Conservation (phyloP, 768 basidiomycete species). For the Russula abietina region DNA sequence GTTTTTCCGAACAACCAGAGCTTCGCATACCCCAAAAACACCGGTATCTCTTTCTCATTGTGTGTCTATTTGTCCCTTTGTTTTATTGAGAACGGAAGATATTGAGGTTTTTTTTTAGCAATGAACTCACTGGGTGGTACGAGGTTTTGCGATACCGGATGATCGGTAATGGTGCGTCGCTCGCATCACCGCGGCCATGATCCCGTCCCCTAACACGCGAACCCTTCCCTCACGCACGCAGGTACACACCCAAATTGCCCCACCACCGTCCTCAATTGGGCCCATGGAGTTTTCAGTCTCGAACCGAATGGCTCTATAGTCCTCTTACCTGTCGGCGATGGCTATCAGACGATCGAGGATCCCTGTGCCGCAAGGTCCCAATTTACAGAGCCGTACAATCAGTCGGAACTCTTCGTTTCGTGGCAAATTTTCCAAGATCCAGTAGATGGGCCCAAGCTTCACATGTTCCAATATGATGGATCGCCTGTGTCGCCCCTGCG, state of each 20-base stretch:
- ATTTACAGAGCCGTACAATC: slow-evolving; percentile 79
- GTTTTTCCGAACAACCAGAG: slow-evolving; percentile 76
- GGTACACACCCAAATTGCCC: no score
- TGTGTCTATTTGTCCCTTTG: slow-evolving; percentile 37
- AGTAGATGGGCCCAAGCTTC: slow-evolving; percentile 56
- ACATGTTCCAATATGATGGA: slow-evolving; percentile 75
- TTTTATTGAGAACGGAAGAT: background rate
- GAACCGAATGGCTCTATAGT: slow-evolving; percentile 70
- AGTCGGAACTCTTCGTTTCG: slow-evolving; percentile 53
- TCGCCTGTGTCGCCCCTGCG: slow-evolving; percentile 66
- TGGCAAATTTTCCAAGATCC: slow-evolving; percentile 77
- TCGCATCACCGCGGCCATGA: background rate
- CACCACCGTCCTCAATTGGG: no score
- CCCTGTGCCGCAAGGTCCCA: slow-evolving; percentile 86
- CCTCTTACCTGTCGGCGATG: slow-evolving; percentile 72
- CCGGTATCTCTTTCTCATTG: slow-evolving; percentile 89
- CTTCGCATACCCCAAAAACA: slow-evolving; percentile 79
- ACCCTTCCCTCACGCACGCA: no score
- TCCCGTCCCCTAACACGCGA: no score
- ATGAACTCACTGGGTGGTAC: slow-evolving; percentile 60
- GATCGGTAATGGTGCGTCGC: slow-evolving; percentile 65
- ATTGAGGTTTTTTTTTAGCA: slow-evolving; percentile 37
- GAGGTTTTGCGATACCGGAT: slow-evolving; percentile 92
- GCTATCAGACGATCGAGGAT: slow-evolving; percentile 92
- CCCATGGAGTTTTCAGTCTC: no score